Percentiles rank a stretch among this genome's conserved stretches.
phyloP scores from a whole-genome alignment of 2,329 filamentous ascomycete species.

The Pseudomassariella vexata region DNA sequence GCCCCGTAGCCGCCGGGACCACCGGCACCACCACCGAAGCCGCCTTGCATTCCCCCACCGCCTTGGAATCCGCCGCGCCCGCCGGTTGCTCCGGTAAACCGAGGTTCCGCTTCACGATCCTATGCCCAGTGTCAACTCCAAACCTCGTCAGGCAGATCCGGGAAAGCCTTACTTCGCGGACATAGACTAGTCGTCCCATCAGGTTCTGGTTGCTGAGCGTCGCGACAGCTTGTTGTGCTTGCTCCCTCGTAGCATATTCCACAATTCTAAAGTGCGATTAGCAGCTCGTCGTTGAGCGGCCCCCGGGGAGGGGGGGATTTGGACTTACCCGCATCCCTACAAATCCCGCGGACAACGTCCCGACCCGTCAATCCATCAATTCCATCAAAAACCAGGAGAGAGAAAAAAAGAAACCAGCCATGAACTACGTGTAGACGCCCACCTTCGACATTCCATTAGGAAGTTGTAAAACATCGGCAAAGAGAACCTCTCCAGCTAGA shows the following conservation, averaged over 20 bases:
- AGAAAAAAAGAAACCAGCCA: constrained; percentile 73
- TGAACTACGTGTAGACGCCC: constrained; percentile 86
- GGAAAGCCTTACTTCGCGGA: constrained; percentile 71
- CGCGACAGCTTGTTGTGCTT: constrained; percentile 95
- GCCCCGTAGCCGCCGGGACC: constrained; percentile 47
- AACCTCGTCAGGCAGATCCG: constrained; percentile 7
- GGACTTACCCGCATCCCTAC: constrained; percentile 99
- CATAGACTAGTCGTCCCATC: constrained; percentile 97
- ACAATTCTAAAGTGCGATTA: constrained; percentile 68
- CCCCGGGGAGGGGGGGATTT: too few species aligned
- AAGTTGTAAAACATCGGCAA: constrained; percentile 98
- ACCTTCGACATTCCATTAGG: constrained; percentile 99
- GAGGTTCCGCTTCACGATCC: constrained; percentile 97
- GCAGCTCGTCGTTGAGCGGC: background rate
- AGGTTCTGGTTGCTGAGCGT: constrained; percentile 98
- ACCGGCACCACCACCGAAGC: constrained; percentile 53
- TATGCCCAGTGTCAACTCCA: constrained; percentile 29
- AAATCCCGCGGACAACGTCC: constrained; percentile 81
- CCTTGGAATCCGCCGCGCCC: constrained; percentile 48
- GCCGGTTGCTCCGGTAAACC: constrained; percentile 73
- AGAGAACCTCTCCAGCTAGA: constrained; percentile 96
- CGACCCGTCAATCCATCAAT: constrained; percentile 98
- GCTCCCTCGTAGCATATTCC: constrained; percentile 99
- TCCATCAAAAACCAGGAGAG: constrained; percentile 65
- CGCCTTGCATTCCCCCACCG: constrained; percentile 45